phyloP scores from a whole-genome alignment of 2,329 filamentous ascomycete genomes.

The Lecanoromycetidae sp. region DNA sequence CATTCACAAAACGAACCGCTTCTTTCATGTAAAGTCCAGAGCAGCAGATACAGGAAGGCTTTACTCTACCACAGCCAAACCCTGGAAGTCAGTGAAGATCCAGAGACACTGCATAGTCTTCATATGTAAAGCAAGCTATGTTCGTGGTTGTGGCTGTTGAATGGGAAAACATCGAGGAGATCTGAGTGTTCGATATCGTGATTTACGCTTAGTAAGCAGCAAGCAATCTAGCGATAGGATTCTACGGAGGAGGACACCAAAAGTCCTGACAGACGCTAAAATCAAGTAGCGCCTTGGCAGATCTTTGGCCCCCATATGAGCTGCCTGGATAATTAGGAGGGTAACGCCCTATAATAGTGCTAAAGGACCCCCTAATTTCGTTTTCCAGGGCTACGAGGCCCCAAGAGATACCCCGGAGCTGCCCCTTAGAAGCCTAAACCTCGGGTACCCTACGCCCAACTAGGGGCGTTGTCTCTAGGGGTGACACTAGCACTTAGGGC shows the following conservation, averaged over 20 bases:
- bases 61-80: constrained; percentile 52
- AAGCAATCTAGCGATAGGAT: too few species aligned
- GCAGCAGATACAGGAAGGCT: constrained; percentile 77
- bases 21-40: constrained; percentile 67
- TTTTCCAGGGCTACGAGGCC: too few species aligned
- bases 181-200: neutral
- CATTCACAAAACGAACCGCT: constrained; percentile 59
- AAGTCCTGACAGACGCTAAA: neutral
- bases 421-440: too few species aligned
- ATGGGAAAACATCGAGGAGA: neutral
- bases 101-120: constrained; percentile 5
- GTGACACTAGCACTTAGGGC: neutral
- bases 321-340: too few species aligned
- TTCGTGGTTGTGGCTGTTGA: constrained; percentile 1
- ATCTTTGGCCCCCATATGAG: too few species aligned
- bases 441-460: too few species aligned
- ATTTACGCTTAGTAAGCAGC: constrained; percentile 9
- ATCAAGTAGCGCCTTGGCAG: too few species aligned
- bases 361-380: too few species aligned
- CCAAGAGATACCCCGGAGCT: too few species aligned
- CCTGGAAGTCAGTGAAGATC: constrained; percentile 44
- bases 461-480: too few species aligned
- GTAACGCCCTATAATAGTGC: too few species aligned
- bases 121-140: neutral
- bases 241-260: too few species aligned